Percentiles rank a stretch among this genome's conserved stretches.
These are phyloP conservation scores for Paramecium biaurelia DNA, from an alignment of 73 alveolate genomes.

Conservation along the genomic window DNA sequence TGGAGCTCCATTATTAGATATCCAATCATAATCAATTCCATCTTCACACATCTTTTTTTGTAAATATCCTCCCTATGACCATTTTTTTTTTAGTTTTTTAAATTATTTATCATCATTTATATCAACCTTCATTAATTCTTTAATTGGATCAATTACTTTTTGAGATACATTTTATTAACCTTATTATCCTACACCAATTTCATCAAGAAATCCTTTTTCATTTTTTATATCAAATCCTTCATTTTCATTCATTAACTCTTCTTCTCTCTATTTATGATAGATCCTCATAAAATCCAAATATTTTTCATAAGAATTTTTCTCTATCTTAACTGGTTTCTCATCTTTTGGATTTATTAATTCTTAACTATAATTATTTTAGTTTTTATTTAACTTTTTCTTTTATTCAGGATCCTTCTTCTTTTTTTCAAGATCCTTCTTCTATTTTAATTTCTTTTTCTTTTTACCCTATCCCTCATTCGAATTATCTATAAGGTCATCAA, in stretches of 20 bases:
- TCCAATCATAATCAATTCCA: constrained; percentile 45
- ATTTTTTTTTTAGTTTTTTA: constrained; percentile 21
- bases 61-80: constrained; percentile 51
- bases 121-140: constrained; percentile 7
- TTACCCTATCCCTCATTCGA: not conserved
- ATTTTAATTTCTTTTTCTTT: not conserved
- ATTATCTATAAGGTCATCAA: not conserved
- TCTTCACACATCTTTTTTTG: not conserved
- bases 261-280: not conserved
- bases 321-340: not conserved
- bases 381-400: not conserved
- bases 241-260: not conserved
- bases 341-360: not conserved
- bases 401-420: not conserved
- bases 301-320: not conserved
- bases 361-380: not conserved
- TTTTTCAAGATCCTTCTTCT: not conserved
- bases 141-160: constrained; percentile 11
- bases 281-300: constrained; percentile 36
- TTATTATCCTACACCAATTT: not conserved
- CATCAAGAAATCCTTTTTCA: constrained; percentile 5
- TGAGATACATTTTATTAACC: not conserved
- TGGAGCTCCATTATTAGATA: constrained; percentile 43
- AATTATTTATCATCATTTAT: not conserved
- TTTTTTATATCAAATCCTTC: not conserved